Evolutionary conservation across 2,329 filamentous ascomycete species (phyloP), one percentile per base, ranked within the genome.

Genomic region (Fusarium continuum): DNA sequence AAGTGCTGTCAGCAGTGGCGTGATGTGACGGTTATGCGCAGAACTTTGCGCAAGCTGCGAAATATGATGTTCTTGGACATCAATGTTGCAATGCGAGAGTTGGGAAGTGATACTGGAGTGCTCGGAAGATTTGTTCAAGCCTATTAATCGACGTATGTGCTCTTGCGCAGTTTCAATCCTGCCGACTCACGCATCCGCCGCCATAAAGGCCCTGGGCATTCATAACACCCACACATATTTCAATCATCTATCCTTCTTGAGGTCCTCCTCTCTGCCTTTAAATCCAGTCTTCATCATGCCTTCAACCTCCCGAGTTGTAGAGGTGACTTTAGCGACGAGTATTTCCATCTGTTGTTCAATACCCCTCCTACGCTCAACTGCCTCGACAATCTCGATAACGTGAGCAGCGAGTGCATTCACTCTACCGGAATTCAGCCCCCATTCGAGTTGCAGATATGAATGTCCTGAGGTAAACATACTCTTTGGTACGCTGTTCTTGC

Each of bases 221-320:
- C 3, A 36, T 25, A 14, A n/a, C 34, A 52, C 11, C 19, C n/a
- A 13, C 25, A 11, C 19, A 40, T 29, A 5, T 35, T 13, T 11
- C 26, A 39, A 10, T 50, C 19, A 55, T 46, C 20, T 41, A 5
- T 13, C 20, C 14, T 53, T 26, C 19, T 49, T 65, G 4, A 71
- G 52, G 16, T 75, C 72, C 10, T 53, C 44, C 28, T 72, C 67
- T 22, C 75, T 66, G 1, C 70, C 72, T 7, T 48, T 43, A 38
- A 73, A 75, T 0, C 70, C 74, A 6, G 49, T 64, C 55, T 71
- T 49, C 63, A 77, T 73, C 66, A 73, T 72, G 1, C 48, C 64
- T 35, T 76, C 75, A 2, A 74, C 40, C 17, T 69, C 61, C 6
- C 47, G 25, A 20, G 70, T 61, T 8, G 16, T 47, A n/a, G 29